Conservation (phyloP, 257 asterid genomes). For the Nicotiana knightiana region DNA sequence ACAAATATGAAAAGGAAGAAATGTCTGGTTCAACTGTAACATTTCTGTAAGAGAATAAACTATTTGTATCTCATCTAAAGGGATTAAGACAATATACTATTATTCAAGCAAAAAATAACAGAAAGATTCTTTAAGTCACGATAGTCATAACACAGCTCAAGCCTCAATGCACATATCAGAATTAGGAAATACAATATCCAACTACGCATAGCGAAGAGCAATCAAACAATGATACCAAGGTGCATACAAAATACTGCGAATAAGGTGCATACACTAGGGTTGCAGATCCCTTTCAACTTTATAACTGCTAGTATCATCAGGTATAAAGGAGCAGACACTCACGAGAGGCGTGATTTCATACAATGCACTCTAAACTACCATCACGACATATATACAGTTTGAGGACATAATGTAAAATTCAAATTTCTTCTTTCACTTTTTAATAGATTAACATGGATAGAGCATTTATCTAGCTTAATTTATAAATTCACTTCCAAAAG, state of each 20-base stretch:
- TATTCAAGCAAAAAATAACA: background rate
- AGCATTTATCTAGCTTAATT: background rate
- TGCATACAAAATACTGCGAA: background rate
- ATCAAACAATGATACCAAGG: background rate
- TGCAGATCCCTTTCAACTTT: background rate
- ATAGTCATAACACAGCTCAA: background rate
- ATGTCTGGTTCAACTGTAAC: background rate
- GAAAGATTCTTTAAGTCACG: background rate
- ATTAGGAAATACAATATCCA: background rate
- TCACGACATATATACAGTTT: background rate
- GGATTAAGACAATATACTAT: background rate
- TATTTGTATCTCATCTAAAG: background rate
- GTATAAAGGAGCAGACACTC: background rate
- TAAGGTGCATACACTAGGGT: background rate
- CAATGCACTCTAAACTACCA: background rate
- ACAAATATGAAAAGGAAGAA: background rate
- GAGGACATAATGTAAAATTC: background rate
- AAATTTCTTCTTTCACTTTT: background rate
- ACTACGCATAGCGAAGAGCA: background rate
- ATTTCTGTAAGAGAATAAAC: background rate
- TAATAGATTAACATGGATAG: background rate
- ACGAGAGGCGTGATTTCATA: background rate
- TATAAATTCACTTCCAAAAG: background rate
- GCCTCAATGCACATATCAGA: background rate
- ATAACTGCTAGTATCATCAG: background rate